Percentiles rank a stretch among this genome's conserved stretches.
These are phyloP conservation scores for Russula vinacea DNA, from an alignment of 768 basidiomycete genomes.

Conservation along the genomic window DNA sequence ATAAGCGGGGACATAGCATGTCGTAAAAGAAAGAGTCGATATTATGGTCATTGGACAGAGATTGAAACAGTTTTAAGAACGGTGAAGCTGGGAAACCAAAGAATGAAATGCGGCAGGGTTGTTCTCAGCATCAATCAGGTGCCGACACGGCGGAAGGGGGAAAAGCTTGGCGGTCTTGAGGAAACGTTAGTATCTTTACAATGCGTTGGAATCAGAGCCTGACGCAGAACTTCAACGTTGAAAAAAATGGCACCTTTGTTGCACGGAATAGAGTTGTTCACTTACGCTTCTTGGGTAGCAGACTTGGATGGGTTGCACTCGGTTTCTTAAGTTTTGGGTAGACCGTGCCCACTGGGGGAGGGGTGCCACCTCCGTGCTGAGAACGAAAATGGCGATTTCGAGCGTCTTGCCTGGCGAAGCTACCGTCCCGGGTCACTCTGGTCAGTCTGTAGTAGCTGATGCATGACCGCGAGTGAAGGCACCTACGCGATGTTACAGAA, in stretches of 20 bases:
- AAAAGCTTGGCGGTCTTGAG: not conserved
- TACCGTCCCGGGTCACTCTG: not conserved
- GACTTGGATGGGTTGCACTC: conserved; percentile 19
- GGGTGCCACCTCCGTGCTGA: conserved; percentile 6
- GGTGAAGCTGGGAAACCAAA: not conserved
- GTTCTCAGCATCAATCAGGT: not conserved
- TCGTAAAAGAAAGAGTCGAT: not conserved
- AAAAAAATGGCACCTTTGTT: conserved; percentile 14
- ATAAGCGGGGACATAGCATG: not conserved
- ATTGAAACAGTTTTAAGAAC: not conserved
- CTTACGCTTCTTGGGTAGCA: conserved; percentile 22
- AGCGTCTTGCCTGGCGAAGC: conserved; percentile 26
- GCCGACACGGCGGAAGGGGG: not conserved
- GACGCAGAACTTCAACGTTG: not conserved
- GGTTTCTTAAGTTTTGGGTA: conserved; percentile 8
- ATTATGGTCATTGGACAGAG: not conserved
- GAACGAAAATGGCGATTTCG: conserved; percentile 27
- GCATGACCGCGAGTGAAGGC: not conserved
- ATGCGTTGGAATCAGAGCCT: not conserved
- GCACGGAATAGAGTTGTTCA: conserved; percentile 1
- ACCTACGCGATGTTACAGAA: conserved; percentile 26
- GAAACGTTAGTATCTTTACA: conserved; percentile 6
- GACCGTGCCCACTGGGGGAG: not conserved
- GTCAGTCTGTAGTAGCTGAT: too few species aligned
- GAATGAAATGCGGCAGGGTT: not conserved